Evolutionary conservation across 2,329 filamentous ascomycete species (phyloP), one percentile per base, ranked within the genome.

Genomic region (Arthrobotrys musiformis): DNA sequence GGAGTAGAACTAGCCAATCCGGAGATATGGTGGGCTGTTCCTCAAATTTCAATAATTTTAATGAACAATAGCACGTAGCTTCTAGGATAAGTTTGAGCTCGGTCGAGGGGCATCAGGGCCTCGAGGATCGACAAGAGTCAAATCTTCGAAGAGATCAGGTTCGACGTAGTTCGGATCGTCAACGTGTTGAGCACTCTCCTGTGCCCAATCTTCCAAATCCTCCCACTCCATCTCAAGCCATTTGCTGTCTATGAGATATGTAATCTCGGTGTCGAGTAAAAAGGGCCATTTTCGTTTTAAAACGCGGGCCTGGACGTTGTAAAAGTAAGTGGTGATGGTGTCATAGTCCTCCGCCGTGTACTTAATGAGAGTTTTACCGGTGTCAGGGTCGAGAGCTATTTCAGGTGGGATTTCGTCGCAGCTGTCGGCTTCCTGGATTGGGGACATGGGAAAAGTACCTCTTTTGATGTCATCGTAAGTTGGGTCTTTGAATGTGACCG

Each of bases 201-300:
- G 40, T 11, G 60, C 73, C 73, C 73, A 77, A 17, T 66, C 37
- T 19, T 77, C 66, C 24, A 77, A 48, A 56, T 70, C 73, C 28
- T 63, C 66, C 66, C 60, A 70, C 30, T 77, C 73, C 73, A 77
- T 77, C 22, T 77, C 73, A 17, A 77, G 66, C 73, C 73, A 77
- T 26, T 77, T 77, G 19, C 44, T 67, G 3, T 77, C 66, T 15
- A 70, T 50, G 8, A 77, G 28, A 62, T 70, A 52, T 33, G 56
- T 63, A 15, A 77, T 48, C 35, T 70, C 73, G 15, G 67, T 67
- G 4, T 67, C 60, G 7, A 26, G 19, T 9, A 77, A 60, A 44
- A 77, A 77, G 7, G 73, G 73, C 73, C 73, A 77, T 48, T 77
- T 77, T 4, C 22, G 5, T n/a, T 54, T 66, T 4, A 77, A 15